Evolutionary conservation across 2,329 filamentous ascomycete species (phyloP).

Genomic region (Trichocomaceae sp.): DNA sequence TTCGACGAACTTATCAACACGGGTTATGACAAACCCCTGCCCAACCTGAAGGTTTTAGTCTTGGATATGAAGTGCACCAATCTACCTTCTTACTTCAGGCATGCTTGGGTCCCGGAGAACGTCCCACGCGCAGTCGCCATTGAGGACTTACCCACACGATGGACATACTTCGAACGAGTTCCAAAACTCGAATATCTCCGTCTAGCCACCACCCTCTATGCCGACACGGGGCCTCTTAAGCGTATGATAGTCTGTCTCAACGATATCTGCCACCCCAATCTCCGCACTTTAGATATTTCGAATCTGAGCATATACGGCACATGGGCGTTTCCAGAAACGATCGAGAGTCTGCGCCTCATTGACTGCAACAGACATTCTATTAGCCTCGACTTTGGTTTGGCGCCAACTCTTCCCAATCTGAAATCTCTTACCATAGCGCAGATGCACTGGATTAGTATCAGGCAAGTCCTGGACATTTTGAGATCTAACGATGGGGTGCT

Average conservation of each 20-base stretch:
- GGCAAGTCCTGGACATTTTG: neutral
- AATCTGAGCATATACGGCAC: neutral
- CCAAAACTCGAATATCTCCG: constrained; percentile 8
- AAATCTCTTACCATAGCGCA: constrained; percentile 14
- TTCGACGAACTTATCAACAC: neutral
- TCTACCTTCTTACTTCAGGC: neutral
- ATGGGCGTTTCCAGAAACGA: neutral
- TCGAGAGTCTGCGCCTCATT: constrained; percentile 4
- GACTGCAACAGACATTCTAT: neutral
- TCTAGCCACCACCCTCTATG: neutral
- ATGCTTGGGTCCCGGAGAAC: neutral
- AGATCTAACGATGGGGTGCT: neutral
- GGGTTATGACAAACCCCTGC: neutral
- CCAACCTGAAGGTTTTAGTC: constrained; percentile 3
- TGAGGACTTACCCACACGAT: neutral
- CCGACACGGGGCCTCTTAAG: neutral
- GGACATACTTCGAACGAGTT: neutral
- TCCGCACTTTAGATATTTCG: neutral
- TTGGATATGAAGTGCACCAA: neutral
- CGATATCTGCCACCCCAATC: neutral
- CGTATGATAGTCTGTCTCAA: neutral
- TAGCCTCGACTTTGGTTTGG: neutral
- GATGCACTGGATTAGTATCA: neutral
- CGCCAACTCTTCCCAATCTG: constrained; percentile 26
- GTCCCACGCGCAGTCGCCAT: neutral